Base-by-base conservation (phyloP, 164 flowering plant species). In the Magnolia officinalis region DNA sequence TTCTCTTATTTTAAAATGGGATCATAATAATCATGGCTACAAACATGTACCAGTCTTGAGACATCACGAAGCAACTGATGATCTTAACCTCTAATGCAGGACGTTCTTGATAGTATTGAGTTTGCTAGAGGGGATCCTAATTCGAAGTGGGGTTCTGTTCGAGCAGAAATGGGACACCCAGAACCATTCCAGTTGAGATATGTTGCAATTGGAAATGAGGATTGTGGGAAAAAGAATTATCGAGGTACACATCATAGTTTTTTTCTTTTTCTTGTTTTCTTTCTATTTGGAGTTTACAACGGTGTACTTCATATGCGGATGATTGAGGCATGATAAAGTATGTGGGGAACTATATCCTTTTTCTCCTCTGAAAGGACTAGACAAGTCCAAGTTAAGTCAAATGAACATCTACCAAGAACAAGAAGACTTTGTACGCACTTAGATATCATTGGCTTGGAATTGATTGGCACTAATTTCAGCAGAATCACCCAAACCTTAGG, bases 81-180 rank as follows among this genome's bases (percentile, higher is more conserved):
- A 11, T 55, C 10, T 10, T 55, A 6, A 55, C 18, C 61, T 68
- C 49, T 49, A 75, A 75, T 88, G 70, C 88, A 95, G 97, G 98
- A 95, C 84, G 84, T 85, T 67, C 90, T 95, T 55, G 98, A 93
- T 68, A 88, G 98, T 74, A 82, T 95, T 73, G 95, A 93, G 80
- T 95, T 95, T 88, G 97, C 98, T 16, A 89, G 90, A 87, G 99
- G 98, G 26, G 86, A 80, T 82, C 31, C 88, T 70, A 51, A 76
- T 72, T 88, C 99, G 65, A 87, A 67, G 76, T 95, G 99, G 99
- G 98, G 99, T 69, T 90, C 96, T 55, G 83, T 95, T 76, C 86
- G 99, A 78, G 97, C 96, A 75, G 86, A 88, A 76, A 91, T 95
- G 98, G 99, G 99, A 64, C 99, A 90, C 76, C 94, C 90, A 68